Evolutionary conservation across 2,329 filamentous ascomycete genomes (phyloP), one percentile per base, ranked within the genome.

Genomic region (Aquanectria penicillioides): DNA sequence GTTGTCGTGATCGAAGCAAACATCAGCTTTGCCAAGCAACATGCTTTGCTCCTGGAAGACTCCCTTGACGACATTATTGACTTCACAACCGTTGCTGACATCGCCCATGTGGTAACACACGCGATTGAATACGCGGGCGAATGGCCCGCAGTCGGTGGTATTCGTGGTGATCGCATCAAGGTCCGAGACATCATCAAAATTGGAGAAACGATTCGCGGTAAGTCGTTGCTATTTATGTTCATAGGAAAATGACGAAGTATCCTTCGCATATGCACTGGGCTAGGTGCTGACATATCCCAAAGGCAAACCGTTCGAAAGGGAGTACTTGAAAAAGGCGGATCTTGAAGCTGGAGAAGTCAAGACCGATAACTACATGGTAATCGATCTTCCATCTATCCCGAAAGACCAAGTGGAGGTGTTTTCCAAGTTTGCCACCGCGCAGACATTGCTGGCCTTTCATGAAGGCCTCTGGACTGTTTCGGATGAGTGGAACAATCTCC

Each of bases 401-500:
- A 33, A 60, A 3, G 66, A 71, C 5, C 29, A 66, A 2, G 48
- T 66, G 0, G 59, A 70, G 0, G 56, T 43, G 6, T 36, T 49
- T 5, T 23, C 23, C 2, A 71, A 72, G 34, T 61, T 64, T 2
- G 70, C 77, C 33, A 34, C 74, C 3, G 59, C 70, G 5, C 74
- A 74, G 22, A 73, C 78, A 25, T 64, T 83, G 6, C 48, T 73
- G 17, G 77, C 72, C 5, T 71, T 74, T 11, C 44, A 59, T 6
- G 70, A 65, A 2, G 78, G 77, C 0, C 68, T 65, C 4, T 79
- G 76, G 72, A 69, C 73, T 51, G 74, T 79, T 1, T 74, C 77
- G 13, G 74, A 76, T 29, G 78, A 81, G 58, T 81, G 74, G 71
- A 84, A 84, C 58, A 59, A 72, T 46, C 64, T 79, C 15, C 73